Percentiles rank a stretch among this genome's conserved stretches.
These are phyloP conservation scores for Daldinia childiae DNA, from an alignment of 495 filamentous ascomycete species.

Conservation along the genomic window DNA sequence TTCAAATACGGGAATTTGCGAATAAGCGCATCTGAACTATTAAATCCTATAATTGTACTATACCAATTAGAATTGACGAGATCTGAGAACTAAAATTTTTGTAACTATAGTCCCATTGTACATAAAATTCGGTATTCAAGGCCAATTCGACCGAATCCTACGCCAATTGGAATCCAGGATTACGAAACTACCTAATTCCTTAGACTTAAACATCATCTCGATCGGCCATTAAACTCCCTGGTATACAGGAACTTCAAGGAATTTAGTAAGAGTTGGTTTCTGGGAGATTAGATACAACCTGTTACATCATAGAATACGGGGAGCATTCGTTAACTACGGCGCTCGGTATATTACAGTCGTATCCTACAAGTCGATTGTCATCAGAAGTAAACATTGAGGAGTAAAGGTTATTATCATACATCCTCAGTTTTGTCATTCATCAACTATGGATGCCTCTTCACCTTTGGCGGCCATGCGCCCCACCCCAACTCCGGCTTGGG, in stretches of 20 bases:
- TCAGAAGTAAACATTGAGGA: constrained; percentile 31
- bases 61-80: constrained; percentile 1
- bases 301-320: constrained; percentile 20
- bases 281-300: background rate
- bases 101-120: constrained; percentile 24
- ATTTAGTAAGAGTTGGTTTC: background rate
- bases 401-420: constrained; percentile 38
- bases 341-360: constrained; percentile 19
- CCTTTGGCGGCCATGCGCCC: constrained; percentile 95
- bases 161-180: background rate
- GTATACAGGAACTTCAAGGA: constrained; percentile 3
- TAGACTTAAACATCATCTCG: constrained; percentile 1
- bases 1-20: background rate
- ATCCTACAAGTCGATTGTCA: constrained; percentile 33
- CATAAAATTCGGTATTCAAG: constrained; percentile 18
- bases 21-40: background rate
- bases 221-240: constrained; percentile 20
- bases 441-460: constrained; percentile 87
- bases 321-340: constrained; percentile 39
- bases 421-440: constrained; percentile 18
- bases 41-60: background rate
- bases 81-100: constrained; percentile 16
- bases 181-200: background rate
- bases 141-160: constrained; percentile 13
- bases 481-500: constrained; percentile 65